A percentile compares a stretch with the other conserved stretches of the same genome.
These are phyloP conservation scores for Arthromyces matolae DNA, from an alignment of 768 basidiomycete species.

Conservation along the genomic window DNA sequence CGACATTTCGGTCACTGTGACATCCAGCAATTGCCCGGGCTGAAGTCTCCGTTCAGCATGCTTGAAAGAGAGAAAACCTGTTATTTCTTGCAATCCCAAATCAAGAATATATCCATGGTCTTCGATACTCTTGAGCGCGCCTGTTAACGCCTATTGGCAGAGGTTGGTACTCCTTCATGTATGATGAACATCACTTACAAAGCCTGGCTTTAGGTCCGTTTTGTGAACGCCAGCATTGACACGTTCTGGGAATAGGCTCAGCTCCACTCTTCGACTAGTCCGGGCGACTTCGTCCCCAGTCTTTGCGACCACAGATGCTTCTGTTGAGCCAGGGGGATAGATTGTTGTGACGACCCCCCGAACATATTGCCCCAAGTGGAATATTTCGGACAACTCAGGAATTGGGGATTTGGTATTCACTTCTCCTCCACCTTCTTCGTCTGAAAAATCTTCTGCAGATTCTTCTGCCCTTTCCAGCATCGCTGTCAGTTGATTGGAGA, in stretches of 20 bases:
- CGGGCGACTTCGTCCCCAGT: slow-evolving; percentile 64
- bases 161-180: slow-evolving; percentile 4
- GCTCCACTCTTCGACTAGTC: slow-evolving; percentile 75
- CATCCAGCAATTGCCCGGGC: slow-evolving; percentile 66
- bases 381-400: slow-evolving; percentile 75
- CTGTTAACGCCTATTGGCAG: slow-evolving; percentile 61
- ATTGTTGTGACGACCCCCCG: slow-evolving; percentile 71
- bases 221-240: slow-evolving; percentile 82
- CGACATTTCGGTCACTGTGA: slow-evolving; percentile 63
- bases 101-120: slow-evolving; percentile 94
- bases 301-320: slow-evolving; percentile 52
- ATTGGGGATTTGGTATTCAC: slow-evolving; percentile 30
- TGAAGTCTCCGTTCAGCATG: slow-evolving; percentile 54
- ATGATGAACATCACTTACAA: slow-evolving; percentile 47
- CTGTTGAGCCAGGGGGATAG: slow-evolving; percentile 63
- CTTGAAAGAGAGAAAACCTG: slow-evolving; percentile 83
- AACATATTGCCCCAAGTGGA: slow-evolving; percentile 82
- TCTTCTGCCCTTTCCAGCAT: slow-evolving; percentile 64
- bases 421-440: slow-evolving; percentile 48
- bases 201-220: slow-evolving; percentile 70
- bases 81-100: slow-evolving; percentile 71
- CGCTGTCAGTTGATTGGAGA: slow-evolving; percentile 74
- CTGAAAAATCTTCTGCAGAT: slow-evolving; percentile 42
- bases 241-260: slow-evolving; percentile 77
- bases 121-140: slow-evolving; percentile 79